Conservation (phyloP, 176 grass and related monocot species). For the Aechmea fasciata region DNA sequence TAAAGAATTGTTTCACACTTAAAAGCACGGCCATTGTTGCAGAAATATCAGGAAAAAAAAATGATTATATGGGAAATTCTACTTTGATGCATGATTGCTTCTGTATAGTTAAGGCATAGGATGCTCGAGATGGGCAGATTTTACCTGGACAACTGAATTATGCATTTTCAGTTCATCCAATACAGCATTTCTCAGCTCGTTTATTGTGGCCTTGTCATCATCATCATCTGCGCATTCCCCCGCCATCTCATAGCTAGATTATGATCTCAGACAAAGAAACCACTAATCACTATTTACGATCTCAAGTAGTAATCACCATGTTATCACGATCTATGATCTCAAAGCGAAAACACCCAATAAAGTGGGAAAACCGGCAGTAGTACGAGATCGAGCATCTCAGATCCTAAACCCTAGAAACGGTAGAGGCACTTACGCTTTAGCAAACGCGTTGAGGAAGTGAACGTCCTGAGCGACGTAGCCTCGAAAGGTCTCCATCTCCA, state of each 20-base stretch:
- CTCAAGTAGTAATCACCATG: no score
- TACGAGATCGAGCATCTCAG: background rate
- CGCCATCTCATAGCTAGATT: constrained; percentile 78
- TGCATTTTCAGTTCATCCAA: constrained; percentile 62
- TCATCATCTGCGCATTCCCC: constrained; percentile 90
- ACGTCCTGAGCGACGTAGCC: constrained; percentile 75
- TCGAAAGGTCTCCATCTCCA: constrained; percentile 57
- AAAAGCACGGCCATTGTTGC: background rate
- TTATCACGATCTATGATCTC: no score
- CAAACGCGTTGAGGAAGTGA: constrained; percentile 85
- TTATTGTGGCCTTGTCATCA: constrained; percentile 65
- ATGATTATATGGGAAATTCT: background rate
- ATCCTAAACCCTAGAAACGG: background rate
- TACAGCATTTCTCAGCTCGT: constrained; percentile 43
- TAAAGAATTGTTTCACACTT: background rate
- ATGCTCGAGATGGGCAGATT: background rate
- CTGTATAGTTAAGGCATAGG: no score
- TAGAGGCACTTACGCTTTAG: constrained; percentile 47
- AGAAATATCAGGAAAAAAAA: background rate
- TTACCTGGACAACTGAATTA: constrained; percentile 49
- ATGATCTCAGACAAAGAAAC: no score
- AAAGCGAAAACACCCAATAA: no score
- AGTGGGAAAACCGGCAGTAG: no score
- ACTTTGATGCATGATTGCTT: no score
- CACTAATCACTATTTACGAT: no score